Conservation (phyloP, 257 asterid species). For the Apocynum venetum region DNA sequence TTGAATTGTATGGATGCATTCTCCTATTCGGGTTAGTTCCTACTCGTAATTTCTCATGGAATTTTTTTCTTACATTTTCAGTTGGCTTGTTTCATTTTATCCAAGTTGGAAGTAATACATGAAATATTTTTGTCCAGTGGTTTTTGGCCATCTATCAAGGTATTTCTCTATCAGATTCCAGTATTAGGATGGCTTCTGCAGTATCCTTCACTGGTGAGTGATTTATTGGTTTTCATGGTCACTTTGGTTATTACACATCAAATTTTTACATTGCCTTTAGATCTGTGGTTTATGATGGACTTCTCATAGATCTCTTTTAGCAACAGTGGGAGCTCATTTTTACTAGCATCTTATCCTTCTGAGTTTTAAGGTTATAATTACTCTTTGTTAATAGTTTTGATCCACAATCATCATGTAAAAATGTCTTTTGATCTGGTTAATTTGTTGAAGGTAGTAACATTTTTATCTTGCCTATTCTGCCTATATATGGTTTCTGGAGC, state of each 20-base stretch:
- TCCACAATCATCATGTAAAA: no score
- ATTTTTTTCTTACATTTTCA: not conserved
- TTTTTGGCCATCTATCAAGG: conserved; percentile 86
- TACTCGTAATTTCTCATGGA: conserved; percentile 2
- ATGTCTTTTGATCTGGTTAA: no score
- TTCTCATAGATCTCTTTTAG: not conserved
- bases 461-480: no score
- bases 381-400: no score
- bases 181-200: conserved; percentile 72
- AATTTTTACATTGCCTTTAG: not conserved
- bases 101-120: not conserved
- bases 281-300: not conserved
- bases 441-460: no score
- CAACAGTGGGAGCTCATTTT: no score
- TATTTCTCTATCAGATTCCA: conserved; percentile 72
- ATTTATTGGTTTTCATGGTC: not conserved
- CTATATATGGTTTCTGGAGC: no score
- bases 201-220: conserved; percentile 61
- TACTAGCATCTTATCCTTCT: no score
- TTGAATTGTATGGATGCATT: conserved; percentile 66
- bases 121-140: conserved; percentile 38
- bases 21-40: conserved; percentile 59
- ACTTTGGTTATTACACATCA: no score
- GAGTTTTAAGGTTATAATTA: no score
- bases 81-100: conserved; percentile 3